phyloP scores from a whole-genome alignment of 331 rosid species.

The Pyracantha coccinea region DNA sequence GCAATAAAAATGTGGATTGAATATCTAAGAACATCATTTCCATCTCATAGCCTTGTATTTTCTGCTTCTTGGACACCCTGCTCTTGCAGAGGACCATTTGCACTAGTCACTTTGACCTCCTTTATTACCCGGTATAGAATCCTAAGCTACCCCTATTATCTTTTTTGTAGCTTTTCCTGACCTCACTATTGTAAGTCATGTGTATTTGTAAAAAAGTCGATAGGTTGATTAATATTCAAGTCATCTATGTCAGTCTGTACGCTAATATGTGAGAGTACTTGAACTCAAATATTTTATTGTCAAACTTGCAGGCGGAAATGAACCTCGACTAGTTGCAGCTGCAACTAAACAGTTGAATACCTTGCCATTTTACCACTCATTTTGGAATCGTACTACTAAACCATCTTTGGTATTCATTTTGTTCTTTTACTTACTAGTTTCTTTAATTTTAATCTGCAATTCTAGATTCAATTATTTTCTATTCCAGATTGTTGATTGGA shows the following conservation, averaged over 20 bases:
- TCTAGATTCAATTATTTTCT: not conserved
- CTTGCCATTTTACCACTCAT: conserved; percentile 95
- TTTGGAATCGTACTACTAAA: conserved; percentile 92
- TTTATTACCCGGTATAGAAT: not conserved
- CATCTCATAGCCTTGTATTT: no score
- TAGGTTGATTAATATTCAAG: not conserved
- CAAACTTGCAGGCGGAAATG: conserved; percentile 70
- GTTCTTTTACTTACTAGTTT: conserved; percentile 2
- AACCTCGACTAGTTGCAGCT: conserved; percentile 79
- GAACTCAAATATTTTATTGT: not conserved
- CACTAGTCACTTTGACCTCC: not conserved
- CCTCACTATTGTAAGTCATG: not conserved
- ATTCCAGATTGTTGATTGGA: not conserved
- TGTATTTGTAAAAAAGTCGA: not conserved
- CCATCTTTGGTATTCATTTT: conserved; percentile 72
- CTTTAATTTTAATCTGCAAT: not conserved
- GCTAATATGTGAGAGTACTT: not conserved
- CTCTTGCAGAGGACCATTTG: not conserved
- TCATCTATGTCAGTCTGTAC: not conserved
- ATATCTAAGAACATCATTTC: no score
- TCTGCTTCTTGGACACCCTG: not conserved
- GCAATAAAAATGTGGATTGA: no score
- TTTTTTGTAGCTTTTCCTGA: not conserved
- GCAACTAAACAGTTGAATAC: conserved; percentile 73
- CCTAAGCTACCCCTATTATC: not conserved